Evolutionary conservation across 2,329 filamentous ascomycete species (phyloP), one percentile per base, ranked within the genome.

Genomic region (Ceratocystis harringtonii): DNA sequence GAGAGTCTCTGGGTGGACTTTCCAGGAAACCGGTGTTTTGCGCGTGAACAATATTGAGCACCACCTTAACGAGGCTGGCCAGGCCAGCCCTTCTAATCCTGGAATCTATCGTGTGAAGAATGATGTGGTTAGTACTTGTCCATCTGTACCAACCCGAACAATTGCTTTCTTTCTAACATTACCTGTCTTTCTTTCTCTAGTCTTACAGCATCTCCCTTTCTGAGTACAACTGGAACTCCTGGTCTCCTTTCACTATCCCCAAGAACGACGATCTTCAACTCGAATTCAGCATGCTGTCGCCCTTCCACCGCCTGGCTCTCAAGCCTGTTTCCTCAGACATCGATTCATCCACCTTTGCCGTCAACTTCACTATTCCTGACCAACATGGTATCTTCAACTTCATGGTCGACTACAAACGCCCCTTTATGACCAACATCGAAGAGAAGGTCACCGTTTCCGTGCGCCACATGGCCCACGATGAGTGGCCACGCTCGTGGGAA

Each of bases 321-420:
- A 71, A 78, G 7, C 82, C 84, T 15, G 74, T 79, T 8, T 75
- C 76, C 41, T 79, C 79, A 30, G 87, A 85, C 1, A 75, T 80
- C 65, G 86, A 89, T 71, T 84, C 85, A 69, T 86, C 89, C 62
- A 81, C 88, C 68, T 99, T 87, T 79, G 81, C 82, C 69, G 81
- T 83, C 58, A 81, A 83, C 28, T 96, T 99, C 77, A 88, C 81
- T 69, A 82, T 92, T 3, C 94, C 94, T 3, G 94, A 99, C 75
- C 94, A 99, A 77, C 94, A 99, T 78, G 94, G 94, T 73, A 96
- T 99, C 77, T 99, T 97, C 82, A 95, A 95, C 78, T 97, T 99
- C 82, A 85, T 87, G 73, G 82, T 97, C 76, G 95, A 96, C 81
- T 96, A 97, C 82, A 95, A 95, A 80, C 86, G 94, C 5, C 91